These are phyloP conservation scores for Kwoniella europaea DNA, from an alignment of 768 basidiomycete genomes.

Conservation along the genomic window DNA sequence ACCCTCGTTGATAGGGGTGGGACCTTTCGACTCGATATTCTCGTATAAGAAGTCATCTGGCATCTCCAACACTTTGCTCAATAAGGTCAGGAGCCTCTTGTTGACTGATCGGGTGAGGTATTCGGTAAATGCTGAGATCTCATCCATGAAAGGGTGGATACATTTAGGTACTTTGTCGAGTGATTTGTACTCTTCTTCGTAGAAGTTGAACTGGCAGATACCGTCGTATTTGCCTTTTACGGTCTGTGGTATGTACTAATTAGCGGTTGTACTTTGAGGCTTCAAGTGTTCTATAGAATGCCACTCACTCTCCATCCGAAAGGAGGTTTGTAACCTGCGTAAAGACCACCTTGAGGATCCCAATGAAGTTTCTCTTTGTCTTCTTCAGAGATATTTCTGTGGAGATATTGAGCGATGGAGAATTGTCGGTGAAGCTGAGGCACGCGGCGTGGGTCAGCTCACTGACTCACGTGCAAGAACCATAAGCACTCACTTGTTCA, in stretches of 20 bases:
- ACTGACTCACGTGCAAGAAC: too few relatives aligned
- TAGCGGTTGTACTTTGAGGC: neutral
- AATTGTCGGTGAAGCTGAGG: conserved; percentile 39
- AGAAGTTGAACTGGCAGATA: conserved; percentile 31
- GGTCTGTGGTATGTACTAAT: neutral
- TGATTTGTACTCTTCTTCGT: conserved; percentile 19
- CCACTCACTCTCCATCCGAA: conserved; percentile 26
- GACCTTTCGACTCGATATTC: conserved; percentile 34
- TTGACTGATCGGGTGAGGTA: conserved; percentile 39
- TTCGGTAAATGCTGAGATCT: conserved; percentile 28
- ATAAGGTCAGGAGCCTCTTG: conserved; percentile 38
- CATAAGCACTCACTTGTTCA: conserved; percentile 11
- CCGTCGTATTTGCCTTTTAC: conserved; percentile 21
- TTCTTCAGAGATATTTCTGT: conserved; percentile 25
- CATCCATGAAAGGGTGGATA: conserved; percentile 27
- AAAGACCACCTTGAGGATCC: conserved; percentile 28
- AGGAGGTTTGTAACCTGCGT: conserved; percentile 28
- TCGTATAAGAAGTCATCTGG: conserved; percentile 46
- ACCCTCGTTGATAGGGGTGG: conserved; percentile 30
- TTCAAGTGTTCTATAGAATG: neutral
- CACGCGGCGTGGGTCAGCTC: too few relatives aligned
- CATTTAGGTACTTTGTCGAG: conserved; percentile 8
- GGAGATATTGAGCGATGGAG: conserved; percentile 26
- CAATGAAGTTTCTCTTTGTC: conserved; percentile 29
- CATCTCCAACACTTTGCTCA: conserved; percentile 48